Evolutionary conservation across 2,329 filamentous ascomycete genomes (phyloP).

Genomic region (Trichoderma asperellum): DNA sequence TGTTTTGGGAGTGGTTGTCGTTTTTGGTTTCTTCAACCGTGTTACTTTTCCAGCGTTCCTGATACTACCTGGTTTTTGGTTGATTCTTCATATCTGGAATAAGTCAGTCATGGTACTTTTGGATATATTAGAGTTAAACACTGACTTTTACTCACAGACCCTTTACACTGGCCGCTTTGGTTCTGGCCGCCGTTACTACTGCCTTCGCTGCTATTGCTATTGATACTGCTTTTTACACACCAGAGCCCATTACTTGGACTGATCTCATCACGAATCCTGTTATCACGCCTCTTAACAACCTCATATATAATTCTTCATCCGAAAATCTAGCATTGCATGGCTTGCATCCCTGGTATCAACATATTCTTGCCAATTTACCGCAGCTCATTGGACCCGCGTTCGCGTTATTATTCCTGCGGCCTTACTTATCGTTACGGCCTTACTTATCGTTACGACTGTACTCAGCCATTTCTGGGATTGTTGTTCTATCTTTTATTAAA

Average conservation of each 20-base stretch:
- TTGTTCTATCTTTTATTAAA: conserved; percentile 72
- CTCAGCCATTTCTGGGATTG: conserved; percentile 73
- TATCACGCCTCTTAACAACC: conserved; percentile 77
- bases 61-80: conserved; percentile 76
- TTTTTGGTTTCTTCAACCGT: conserved; percentile 91
- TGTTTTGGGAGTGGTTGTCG: conserved; percentile 76
- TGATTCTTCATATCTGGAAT: conserved; percentile 82
- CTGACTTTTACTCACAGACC: conserved; percentile 49
- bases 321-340: conserved; percentile 76
- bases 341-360: conserved; percentile 78
- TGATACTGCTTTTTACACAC: conserved; percentile 83
- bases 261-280: conserved; percentile 67
- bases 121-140: background rate
- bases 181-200: conserved; percentile 68
- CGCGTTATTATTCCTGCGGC: conserved; percentile 61
- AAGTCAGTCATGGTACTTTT: conserved; percentile 60
- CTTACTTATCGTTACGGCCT: conserved; percentile 56
- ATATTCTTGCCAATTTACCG: conserved; percentile 70
- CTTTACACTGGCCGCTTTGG: conserved; percentile 64
- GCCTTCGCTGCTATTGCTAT: conserved; percentile 73
- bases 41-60: conserved; percentile 97
- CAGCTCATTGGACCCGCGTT: conserved; percentile 73
- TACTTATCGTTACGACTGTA: conserved; percentile 65
- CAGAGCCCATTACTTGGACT: conserved; percentile 65
- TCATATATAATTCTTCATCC: conserved; percentile 72